Percentiles rank a stretch among this genome's conserved stretches.
Conservation (phyloP, 169 alveolate species). For the Plasmodium knowlesi region DNA sequence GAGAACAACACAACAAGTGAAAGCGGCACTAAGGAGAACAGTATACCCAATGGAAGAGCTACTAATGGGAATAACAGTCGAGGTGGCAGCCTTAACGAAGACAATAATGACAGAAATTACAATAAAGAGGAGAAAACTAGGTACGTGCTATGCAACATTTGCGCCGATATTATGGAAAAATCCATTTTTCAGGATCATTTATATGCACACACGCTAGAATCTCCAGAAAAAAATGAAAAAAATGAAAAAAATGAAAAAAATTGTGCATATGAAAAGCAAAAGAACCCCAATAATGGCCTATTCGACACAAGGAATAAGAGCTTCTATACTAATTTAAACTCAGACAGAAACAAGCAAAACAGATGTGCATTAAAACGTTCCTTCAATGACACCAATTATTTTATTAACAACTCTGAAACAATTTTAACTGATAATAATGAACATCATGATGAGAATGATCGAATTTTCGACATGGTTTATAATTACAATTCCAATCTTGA, state of each 20-base stretch:
- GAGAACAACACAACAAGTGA: too few species aligned
- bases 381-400: not conserved
- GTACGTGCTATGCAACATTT: conserved; percentile 23
- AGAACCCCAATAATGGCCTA: not conserved
- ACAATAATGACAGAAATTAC: not conserved
- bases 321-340: not conserved
- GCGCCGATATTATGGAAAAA: conserved; percentile 37
- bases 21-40: too few species aligned
- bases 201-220: conserved; percentile 35
- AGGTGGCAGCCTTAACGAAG: not conserved
- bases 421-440: not conserved
- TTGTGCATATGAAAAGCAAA: not conserved
- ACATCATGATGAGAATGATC: conserved; percentile 2
- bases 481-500: conserved; percentile 10
- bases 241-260: not conserved
- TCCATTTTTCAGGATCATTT: conserved; percentile 34
- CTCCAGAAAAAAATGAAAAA: not conserved
- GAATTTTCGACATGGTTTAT: not conserved
- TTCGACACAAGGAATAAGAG: conserved; percentile 13
- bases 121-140: not conserved
- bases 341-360: conserved; percentile 2
- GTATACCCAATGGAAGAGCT: too few species aligned
- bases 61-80: not conserved
- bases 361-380: conserved; percentile 8
- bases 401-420: not conserved